These are phyloP conservation scores for Cystofilobasidium ferigula DNA, from an alignment of 768 basidiomycete species.

Conservation along the genomic window DNA sequence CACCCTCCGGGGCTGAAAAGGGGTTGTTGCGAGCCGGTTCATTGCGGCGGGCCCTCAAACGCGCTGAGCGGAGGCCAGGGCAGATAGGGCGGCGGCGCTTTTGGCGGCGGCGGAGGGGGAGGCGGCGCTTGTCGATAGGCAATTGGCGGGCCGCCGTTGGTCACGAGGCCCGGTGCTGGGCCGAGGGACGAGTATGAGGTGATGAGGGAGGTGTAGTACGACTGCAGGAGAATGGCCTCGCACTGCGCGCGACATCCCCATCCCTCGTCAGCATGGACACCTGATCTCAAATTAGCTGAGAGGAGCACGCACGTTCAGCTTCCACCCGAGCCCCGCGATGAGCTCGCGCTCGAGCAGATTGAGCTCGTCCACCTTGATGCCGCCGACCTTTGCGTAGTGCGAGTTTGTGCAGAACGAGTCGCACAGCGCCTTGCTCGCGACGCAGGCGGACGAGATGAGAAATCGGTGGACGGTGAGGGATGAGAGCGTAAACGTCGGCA, in stretches of 20 bases:
- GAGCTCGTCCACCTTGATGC: conserved; percentile 79
- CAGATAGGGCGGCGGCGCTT: conserved; percentile 5
- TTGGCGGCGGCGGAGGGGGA: neutral
- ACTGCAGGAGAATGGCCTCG: conserved; percentile 77
- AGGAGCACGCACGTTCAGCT: conserved; percentile 58
- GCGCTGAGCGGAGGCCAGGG: conserved; percentile 12
- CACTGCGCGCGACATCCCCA: conserved; percentile 48
- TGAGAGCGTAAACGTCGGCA: conserved; percentile 80
- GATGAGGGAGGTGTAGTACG: conserved; percentile 88
- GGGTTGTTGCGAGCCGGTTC: too few species aligned
- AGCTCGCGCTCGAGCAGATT: conserved; percentile 93
- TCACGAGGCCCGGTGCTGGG: neutral
- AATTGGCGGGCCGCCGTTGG: neutral
- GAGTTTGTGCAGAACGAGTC: conserved; percentile 91
- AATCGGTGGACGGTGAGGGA: conserved; percentile 97
- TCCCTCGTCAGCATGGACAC: neutral
- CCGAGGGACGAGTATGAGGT: conserved; percentile 52
- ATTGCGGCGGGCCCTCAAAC: neutral
- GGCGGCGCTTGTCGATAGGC: conserved; percentile 9
- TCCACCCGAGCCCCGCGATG: conserved; percentile 82
- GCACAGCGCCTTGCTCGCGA: conserved; percentile 86
- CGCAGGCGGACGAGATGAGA: conserved; percentile 82
- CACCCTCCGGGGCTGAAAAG: too few species aligned
- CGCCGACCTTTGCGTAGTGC: conserved; percentile 92
- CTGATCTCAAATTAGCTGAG: conserved; percentile 3